These are phyloP conservation scores for Exophiala alcalophila DNA, from an alignment of 2,329 filamentous ascomycete genomes.

Conservation along the genomic window DNA sequence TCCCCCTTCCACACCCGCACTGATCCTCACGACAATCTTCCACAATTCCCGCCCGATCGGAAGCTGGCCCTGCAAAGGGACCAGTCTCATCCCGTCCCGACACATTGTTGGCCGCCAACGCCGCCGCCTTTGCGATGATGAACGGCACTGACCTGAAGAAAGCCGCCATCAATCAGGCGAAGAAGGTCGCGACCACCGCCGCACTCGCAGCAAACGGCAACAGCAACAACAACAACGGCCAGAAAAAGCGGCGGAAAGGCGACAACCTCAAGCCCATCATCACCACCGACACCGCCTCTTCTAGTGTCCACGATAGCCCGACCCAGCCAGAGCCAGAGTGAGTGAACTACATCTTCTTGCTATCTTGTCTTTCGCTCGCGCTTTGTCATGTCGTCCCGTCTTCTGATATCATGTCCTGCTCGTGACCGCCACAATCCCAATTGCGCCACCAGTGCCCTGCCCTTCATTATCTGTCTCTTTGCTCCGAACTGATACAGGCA, in stretches of 20 bases:
- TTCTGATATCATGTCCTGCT: slow-evolving; percentile 4
- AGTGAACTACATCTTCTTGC: slow-evolving; percentile 17
- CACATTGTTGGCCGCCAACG: slow-evolving; percentile 28
- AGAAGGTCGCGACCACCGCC: slow-evolving; percentile 56
- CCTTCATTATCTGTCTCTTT: slow-evolving; percentile 5
- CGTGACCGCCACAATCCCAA: too few species aligned
- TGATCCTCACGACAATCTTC: slow-evolving; percentile 20
- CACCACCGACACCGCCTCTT: slow-evolving; percentile 53
- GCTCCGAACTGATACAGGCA: slow-evolving; percentile 23
- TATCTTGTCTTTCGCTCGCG: slow-evolving; percentile 8
- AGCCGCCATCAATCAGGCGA: slow-evolving; percentile 63
- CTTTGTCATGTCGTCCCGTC: slow-evolving; percentile 11
- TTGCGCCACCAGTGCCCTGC: not conserved
- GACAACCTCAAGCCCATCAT: slow-evolving; percentile 65
- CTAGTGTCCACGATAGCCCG: slow-evolving; percentile 35
- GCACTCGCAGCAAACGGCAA: slow-evolving; percentile 51
- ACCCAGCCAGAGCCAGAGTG: slow-evolving; percentile 37
- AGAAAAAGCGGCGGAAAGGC: slow-evolving; percentile 65
- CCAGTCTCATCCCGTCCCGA: slow-evolving; percentile 24
- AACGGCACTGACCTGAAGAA: slow-evolving; percentile 64
- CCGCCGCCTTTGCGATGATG: slow-evolving; percentile 46
- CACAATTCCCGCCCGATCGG: slow-evolving; percentile 28
- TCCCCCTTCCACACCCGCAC: slow-evolving; percentile 16
- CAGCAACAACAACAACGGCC: slow-evolving; percentile 61
- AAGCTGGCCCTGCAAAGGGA: slow-evolving; percentile 31